phyloP scores from a whole-genome alignment of 768 basidiomycete genomes.

The Lentinula detonsa region DNA sequence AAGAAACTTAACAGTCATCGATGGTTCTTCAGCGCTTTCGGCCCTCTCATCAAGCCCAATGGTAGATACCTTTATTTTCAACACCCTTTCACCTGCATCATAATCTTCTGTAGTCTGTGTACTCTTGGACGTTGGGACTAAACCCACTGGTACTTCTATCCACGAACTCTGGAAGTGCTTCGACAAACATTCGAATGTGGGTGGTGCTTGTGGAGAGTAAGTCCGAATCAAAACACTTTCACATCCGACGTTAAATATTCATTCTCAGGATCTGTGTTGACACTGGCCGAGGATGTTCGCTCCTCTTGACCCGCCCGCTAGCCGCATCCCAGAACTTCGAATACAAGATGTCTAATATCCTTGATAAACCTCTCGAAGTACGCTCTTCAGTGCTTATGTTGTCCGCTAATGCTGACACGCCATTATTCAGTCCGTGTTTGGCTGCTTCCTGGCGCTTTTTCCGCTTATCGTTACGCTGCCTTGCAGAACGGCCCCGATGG shows the following conservation, averaged over 20 bases:
- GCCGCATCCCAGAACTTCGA: conserved; percentile 97
- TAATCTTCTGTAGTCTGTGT: conserved; percentile 57
- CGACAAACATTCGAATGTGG: conserved; percentile 79
- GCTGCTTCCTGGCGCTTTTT: conserved; percentile 89
- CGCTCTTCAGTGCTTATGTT: conserved; percentile 12
- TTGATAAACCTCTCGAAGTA: conserved; percentile 93
- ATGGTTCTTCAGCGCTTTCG: conserved; percentile 97
- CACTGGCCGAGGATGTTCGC: conserved; percentile 63
- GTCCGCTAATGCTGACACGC: neutral
- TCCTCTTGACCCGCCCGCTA: conserved; percentile 67
- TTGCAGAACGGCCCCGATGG: conserved; percentile 83
- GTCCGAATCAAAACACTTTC: conserved; percentile 9
- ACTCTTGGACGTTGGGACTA: conserved; percentile 92
- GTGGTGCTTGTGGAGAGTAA: conserved; percentile 94
- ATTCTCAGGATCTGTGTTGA: conserved; percentile 70
- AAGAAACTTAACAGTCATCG: conserved; percentile 95
- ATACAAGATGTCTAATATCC: conserved; percentile 96
- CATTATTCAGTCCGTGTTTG: conserved; percentile 60
- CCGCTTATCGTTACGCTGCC: conserved; percentile 86
- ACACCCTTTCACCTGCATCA: conserved; percentile 2
- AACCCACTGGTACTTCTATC: conserved; percentile 90
- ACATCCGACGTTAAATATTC: neutral
- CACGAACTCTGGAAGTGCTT: conserved; percentile 98
- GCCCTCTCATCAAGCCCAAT: conserved; percentile 81
- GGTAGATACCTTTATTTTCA: conserved; percentile 31